These are phyloP conservation scores for Chimonanthus praecox DNA, from an alignment of 164 flowering plant genomes.

Conservation along the genomic window DNA sequence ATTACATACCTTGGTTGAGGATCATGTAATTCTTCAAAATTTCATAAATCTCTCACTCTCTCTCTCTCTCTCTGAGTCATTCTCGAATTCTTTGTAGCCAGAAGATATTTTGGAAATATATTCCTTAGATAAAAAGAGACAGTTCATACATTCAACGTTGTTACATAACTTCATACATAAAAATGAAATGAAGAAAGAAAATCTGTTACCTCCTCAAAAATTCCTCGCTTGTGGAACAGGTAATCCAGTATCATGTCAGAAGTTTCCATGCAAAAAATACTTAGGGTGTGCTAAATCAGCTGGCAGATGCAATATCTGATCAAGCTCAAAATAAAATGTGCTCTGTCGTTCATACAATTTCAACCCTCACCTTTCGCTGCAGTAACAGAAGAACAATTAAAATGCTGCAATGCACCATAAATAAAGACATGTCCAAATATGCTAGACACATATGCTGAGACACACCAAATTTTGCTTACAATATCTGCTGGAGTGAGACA, in stretches of 20 bases:
- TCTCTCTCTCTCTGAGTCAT: not conserved
- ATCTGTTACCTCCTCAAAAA: not conserved
- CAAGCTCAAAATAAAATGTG: not conserved
- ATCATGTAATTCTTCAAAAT: no score
- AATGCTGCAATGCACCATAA: not conserved
- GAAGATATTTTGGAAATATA: not conserved
- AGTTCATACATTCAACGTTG: not conserved
- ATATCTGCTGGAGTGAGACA: not conserved
- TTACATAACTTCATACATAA: not conserved
- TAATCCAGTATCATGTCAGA: not conserved
- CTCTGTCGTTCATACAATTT: constrained; percentile 16
- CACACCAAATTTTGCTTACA: not conserved
- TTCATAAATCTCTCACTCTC: not conserved
- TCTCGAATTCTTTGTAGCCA: not conserved
- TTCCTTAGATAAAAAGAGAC: not conserved
- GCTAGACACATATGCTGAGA: not conserved
- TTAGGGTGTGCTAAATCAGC: not conserved
- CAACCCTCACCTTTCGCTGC: constrained; percentile 29
- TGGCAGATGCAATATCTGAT: not conserved
- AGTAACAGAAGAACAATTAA: constrained; percentile 7
- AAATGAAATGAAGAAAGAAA: not conserved
- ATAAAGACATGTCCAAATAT: not conserved
- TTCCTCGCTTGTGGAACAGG: not conserved
- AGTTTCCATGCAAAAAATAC: not conserved
- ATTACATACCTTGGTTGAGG: no score